A percentile compares a stretch with the other conserved stretches of the same genome.
These are phyloP conservation scores for Hepatocystis sp. DNA, from an alignment of 169 alveolate genomes.

Conservation along the genomic window DNA sequence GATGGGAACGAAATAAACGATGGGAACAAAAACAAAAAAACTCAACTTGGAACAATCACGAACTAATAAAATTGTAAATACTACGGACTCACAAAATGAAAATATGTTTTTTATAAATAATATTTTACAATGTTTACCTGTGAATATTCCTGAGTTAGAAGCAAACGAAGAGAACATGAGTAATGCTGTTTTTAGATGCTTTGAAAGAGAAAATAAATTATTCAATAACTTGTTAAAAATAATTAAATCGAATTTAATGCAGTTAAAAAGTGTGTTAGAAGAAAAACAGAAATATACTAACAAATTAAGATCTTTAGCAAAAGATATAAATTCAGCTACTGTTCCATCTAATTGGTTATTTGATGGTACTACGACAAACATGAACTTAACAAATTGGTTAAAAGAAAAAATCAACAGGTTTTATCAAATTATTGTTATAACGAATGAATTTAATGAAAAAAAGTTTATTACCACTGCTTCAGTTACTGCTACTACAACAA, in stretches of 20 bases:
- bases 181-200: constrained; percentile 94
- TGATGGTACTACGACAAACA: constrained; percentile 44
- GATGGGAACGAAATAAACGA: too few species aligned
- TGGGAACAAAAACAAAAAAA: constrained; percentile 14
- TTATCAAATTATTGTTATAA: constrained; percentile 72
- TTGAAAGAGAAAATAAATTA: constrained; percentile 90
- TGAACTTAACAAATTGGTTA: constrained; percentile 64
- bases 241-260: constrained; percentile 56
- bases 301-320: constrained; percentile 68
- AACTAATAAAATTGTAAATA: not conserved
- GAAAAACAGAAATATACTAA: constrained; percentile 74
- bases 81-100: constrained; percentile 81
- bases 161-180: constrained; percentile 89
- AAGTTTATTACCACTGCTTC: not conserved
- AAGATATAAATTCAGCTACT: constrained; percentile 61
- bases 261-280: constrained; percentile 54
- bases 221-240: constrained; percentile 30
- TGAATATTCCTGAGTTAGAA: constrained; percentile 79
- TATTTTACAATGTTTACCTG: constrained; percentile 87
- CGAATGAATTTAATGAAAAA: constrained; percentile 44
- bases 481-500: not conserved
- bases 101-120: constrained; percentile 62
- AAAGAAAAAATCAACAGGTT: constrained; percentile 46
- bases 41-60: not conserved
- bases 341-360: constrained; percentile 74